Evolutionary conservation across 176 grass and related monocot genomes (phyloP).

Genomic region (Lolium rigidum): DNA sequence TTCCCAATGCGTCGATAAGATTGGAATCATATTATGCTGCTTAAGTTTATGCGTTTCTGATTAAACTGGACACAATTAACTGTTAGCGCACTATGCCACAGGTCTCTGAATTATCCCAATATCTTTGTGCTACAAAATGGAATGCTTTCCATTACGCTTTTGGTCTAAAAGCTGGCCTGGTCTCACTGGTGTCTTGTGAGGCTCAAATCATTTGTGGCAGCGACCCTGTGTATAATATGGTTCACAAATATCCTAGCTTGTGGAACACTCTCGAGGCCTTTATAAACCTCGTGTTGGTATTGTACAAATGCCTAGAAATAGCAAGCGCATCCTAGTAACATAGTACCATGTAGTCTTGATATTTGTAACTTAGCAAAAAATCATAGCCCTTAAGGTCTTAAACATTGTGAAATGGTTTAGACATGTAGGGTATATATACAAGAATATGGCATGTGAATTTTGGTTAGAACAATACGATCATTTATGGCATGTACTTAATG

Average conservation of each 20-base stretch:
- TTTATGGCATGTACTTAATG: background rate
- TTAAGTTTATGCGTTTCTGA: background rate
- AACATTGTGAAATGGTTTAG: background rate
- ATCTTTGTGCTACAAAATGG: background rate
- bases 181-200: slow-evolving; percentile 24
- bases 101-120: background rate
- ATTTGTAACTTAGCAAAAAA: background rate
- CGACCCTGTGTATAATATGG: background rate
- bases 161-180: slow-evolving; percentile 14
- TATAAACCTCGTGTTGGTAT: background rate
- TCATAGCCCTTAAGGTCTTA: background rate
- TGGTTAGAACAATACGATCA: too few relatives aligned
- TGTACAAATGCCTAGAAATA: background rate
- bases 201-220: slow-evolving; percentile 36
- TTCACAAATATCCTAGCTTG: background rate
- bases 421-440: background rate
- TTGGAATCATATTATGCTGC: background rate
- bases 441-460: too few relatives aligned
- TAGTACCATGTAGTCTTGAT: background rate
- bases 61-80: background rate
- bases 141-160: slow-evolving; percentile 15
- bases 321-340: background rate
- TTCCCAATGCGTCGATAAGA: slow-evolving; percentile 13
- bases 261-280: background rate
- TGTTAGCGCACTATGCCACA: background rate